Evolutionary conservation across 2,329 filamentous ascomycete genomes (phyloP), one percentile per base, ranked within the genome.

Genomic region (Aureobasidium lini): DNA sequence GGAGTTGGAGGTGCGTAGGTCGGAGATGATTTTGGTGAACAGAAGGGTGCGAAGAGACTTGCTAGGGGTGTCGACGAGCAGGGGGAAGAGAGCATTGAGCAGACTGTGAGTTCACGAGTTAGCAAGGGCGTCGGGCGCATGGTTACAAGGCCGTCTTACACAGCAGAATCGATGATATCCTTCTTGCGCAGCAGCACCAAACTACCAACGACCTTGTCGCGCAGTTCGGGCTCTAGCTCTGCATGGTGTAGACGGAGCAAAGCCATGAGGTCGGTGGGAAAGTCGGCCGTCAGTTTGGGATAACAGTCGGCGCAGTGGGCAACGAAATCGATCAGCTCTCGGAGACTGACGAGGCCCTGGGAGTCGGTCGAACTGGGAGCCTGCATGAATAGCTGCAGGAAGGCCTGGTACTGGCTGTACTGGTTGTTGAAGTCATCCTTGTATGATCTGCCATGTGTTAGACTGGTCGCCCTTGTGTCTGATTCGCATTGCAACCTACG

Each of bases 271-370:
- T 96, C 89, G 43, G 86, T 81, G 23, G 91, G 84, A 66, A 96
- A 97, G 9, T 81, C 79, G 56, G 80, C 80, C 1, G 91, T 92
- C 62, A 93, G 82, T 61, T 87, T 83, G 53, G 90, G 90, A 73
- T 95, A 99, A 77, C 90, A 95, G 70, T 96, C 92, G 70, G 93
- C 88, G 62, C 95, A 88, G 75, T 99, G 94, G 18, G 92, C 86
- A 66, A 97, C 86, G 67, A 99, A 89, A 69, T 97, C 93, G 67
- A 99, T 88, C 66, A 96, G 82, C 69, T 97, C 92, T 68, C 89
- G 87, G 67, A 99, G 88, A 11, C 90, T 90, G 58, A 94, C 85
- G 60, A 93, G 80, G 48, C 90, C 89, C 47, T 87, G 87, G 67
- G 87, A 84, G 59, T 89, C 89, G 54, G 88, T 87, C 9, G 87